These are phyloP conservation scores for Creolimax fragrantissima DNA, from an alignment of 78 protist genomes.

Conservation along the genomic window DNA sequence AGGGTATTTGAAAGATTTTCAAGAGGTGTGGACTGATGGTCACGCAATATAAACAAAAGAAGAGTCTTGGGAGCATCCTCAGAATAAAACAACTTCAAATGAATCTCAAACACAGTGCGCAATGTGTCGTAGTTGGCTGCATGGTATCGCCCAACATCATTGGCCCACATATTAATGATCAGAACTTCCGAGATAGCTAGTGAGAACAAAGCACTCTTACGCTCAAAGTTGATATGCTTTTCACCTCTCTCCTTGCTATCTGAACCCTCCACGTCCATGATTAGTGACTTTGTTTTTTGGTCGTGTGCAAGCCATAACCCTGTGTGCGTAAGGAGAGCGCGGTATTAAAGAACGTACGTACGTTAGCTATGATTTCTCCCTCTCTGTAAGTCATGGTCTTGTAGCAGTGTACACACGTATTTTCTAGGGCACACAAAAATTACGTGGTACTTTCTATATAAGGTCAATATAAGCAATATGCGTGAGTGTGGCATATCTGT, in stretches of 20 bases:
- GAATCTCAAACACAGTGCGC: conserved; percentile 73
- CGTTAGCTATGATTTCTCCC: too few relatives aligned
- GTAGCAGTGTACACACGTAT: too few relatives aligned
- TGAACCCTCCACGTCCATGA: conserved; percentile 89
- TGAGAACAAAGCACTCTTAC: conserved; percentile 80
- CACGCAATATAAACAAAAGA: conserved; percentile 69
- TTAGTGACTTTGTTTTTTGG: conserved; percentile 17
- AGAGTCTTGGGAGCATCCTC: conserved; percentile 38
- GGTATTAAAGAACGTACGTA: too few relatives aligned
- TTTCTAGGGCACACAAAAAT: too few relatives aligned
- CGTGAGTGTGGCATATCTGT: too few relatives aligned
- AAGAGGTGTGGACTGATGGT: conserved; percentile 47
- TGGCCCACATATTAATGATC: conserved; percentile 78
- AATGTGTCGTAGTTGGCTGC: conserved; percentile 72
- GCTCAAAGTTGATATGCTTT: conserved; percentile 67
- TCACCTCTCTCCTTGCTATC: conserved; percentile 86
- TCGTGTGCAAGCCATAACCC: conserved; percentile 24
- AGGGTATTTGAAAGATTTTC: conserved; percentile 20
- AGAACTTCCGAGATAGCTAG: conserved; percentile 75
- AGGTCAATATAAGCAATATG: too few relatives aligned
- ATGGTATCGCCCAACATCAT: conserved; percentile 77
- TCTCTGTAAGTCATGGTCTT: too few relatives aligned
- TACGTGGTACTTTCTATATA: too few relatives aligned
- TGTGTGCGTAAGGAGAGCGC: too few relatives aligned
- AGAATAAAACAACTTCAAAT: conserved; percentile 65